Percentiles rank a stretch among this genome's conserved stretches.
These are phyloP conservation scores for Datura wrightii DNA, from an alignment of 257 asterid genomes.

Conservation along the genomic window DNA sequence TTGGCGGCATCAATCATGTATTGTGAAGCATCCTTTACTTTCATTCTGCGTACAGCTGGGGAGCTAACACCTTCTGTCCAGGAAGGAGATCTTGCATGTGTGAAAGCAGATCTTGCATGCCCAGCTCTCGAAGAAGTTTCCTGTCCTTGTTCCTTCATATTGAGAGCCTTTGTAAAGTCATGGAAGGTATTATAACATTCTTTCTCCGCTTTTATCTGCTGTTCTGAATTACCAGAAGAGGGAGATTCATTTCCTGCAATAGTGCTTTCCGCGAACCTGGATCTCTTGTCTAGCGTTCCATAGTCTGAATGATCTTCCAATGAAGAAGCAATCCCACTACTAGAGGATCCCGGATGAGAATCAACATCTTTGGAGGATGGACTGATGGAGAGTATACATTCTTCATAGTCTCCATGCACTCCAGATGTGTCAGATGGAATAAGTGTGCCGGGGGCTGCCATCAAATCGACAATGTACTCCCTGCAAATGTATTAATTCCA, in stretches of 20 bases:
- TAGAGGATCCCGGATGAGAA: constrained; percentile 52
- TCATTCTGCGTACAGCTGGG: constrained; percentile 80
- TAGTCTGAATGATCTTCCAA: constrained; percentile 44
- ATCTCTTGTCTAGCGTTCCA: constrained; percentile 41
- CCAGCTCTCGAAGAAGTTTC: constrained; percentile 54
- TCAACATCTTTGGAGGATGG: constrained; percentile 42
- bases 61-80: constrained; percentile 99
- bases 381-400: constrained; percentile 42
- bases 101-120: constrained; percentile 46
- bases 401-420: constrained; percentile 47
- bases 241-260: constrained; percentile 41
- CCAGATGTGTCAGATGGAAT: constrained; percentile 88
- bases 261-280: constrained; percentile 44
- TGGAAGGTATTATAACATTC: constrained; percentile 38
- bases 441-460: constrained; percentile 98
- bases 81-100: constrained; percentile 93
- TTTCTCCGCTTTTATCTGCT: constrained; percentile 43
- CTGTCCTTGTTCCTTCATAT: constrained; percentile 45
- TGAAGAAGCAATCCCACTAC: constrained; percentile 48
- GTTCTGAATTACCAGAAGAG: constrained; percentile 41
- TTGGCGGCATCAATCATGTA: constrained; percentile 97
- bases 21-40: constrained; percentile 90
- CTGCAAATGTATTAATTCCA: constrained; percentile 50
- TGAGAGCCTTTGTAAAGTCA: constrained; percentile 44
- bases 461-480: constrained; percentile 94